Evolutionary conservation across 2,329 filamentous ascomycete species (phyloP).

Genomic region (Scedosporium minutisporum): DNA sequence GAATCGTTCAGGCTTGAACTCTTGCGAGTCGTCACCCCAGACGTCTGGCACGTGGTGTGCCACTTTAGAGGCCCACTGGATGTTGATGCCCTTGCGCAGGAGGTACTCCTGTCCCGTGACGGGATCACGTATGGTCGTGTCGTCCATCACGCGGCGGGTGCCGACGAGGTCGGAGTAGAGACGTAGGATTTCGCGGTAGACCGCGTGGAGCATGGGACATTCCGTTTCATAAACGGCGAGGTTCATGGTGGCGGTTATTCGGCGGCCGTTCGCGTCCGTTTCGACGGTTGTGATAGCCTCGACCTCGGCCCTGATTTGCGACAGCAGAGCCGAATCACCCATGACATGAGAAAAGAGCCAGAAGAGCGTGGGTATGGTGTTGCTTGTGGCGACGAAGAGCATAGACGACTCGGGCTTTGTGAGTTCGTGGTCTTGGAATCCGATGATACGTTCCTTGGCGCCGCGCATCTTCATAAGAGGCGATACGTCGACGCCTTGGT

Average conservation of each 20-base stretch:
- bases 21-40: conserved; percentile 8
- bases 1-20: conserved; percentile 9
- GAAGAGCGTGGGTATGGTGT: conserved; percentile 27
- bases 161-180: conserved; percentile 26
- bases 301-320: neutral
- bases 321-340: conserved; percentile 15
- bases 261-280: neutral
- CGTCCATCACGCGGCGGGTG: conserved; percentile 29
- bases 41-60: conserved; percentile 4
- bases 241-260: conserved; percentile 19
- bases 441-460: conserved; percentile 16
- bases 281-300: neutral
- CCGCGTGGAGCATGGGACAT: conserved; percentile 32
- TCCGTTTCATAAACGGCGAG: conserved; percentile 24
- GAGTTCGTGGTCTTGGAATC: conserved; percentile 17
- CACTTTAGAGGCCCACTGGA: conserved; percentile 7
- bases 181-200: conserved; percentile 35
- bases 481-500: conserved; percentile 17
- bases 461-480: conserved; percentile 20
- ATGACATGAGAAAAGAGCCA: conserved; percentile 24
- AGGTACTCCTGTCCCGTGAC: conserved; percentile 16
- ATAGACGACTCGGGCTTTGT: conserved; percentile 21
- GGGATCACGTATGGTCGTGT: conserved; percentile 21
- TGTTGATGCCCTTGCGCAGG: conserved; percentile 19
- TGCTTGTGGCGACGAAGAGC: conserved; percentile 19